Evolutionary conservation across 2,329 filamentous ascomycete genomes (phyloP).

Genomic region (Cercospora sp.): DNA sequence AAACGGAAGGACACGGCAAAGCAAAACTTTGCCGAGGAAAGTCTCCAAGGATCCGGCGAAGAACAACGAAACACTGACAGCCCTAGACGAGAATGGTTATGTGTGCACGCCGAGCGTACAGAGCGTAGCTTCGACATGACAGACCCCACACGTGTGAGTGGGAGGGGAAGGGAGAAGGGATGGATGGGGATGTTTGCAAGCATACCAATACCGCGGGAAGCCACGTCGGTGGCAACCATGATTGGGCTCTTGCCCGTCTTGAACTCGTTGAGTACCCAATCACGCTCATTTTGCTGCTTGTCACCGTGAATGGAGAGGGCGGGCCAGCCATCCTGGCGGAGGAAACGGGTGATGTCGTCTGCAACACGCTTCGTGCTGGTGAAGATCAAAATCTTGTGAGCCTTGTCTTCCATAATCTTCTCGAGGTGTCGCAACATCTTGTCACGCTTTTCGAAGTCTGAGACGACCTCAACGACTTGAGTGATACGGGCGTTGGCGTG

Average conservation of each 20-base stretch:
- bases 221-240: constrained; percentile 99
- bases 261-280: constrained; percentile 99
- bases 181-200: constrained; percentile 59
- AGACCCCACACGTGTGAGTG: constrained; percentile 59
- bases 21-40: constrained; percentile 39
- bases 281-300: constrained; percentile 99
- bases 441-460: constrained; percentile 96
- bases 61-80: constrained; percentile 81
- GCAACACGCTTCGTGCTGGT: constrained; percentile 85
- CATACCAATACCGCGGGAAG: constrained; percentile 99
- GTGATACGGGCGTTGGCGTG: constrained; percentile 97
- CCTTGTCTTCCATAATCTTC: constrained; percentile 95
- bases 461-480: constrained; percentile 94
- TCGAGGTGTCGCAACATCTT: constrained; percentile 96
- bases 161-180: constrained; percentile 37
- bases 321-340: constrained; percentile 97
- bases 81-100: constrained; percentile 82
- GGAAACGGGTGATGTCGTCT: constrained; percentile 95
- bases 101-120: constrained; percentile 82
- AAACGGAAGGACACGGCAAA: constrained; percentile 67
- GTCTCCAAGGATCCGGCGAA: constrained; percentile 86
- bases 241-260: constrained; percentile 99
- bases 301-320: constrained; percentile 97
- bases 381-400: constrained; percentile 95
- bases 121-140: constrained; percentile 74